Conservation (phyloP, 306 rosid species). For the Oxytropis ochrocephala region DNA sequence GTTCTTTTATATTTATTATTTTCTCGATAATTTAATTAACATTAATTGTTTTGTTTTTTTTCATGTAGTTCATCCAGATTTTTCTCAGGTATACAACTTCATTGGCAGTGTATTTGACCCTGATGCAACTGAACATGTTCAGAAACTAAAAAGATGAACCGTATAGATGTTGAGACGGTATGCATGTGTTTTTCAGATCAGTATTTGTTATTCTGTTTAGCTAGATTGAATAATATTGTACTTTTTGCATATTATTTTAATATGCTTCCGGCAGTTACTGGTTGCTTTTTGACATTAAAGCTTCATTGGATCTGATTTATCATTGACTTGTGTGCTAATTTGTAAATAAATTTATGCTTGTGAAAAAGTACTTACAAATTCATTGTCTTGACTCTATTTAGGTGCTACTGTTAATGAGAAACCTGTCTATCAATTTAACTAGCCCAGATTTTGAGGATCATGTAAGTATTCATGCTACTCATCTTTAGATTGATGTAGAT, state of each 20-base stretch:
- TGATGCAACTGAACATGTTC: constrained; percentile 58
- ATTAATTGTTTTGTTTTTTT: neutral
- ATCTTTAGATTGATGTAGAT: constrained; percentile 8
- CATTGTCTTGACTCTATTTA: constrained; percentile 7
- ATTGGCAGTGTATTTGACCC: constrained; percentile 98
- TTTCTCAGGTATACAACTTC: constrained; percentile 74
- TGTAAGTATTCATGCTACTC: constrained; percentile 44
- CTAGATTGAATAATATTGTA: neutral
- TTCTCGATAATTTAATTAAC: neutral
- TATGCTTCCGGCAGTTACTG: neutral
- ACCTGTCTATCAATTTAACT: constrained; percentile 75
- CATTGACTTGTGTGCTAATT: neutral
- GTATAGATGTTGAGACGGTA: constrained; percentile 93
- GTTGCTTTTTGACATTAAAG: neutral
- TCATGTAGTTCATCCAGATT: constrained; percentile 93
- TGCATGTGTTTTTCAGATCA: too few relatives aligned
- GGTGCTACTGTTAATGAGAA: constrained; percentile 95
- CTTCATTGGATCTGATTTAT: neutral
- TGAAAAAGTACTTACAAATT: neutral
- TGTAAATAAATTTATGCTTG: neutral
- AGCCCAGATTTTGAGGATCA: constrained; percentile 93
- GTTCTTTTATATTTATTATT: neutral
- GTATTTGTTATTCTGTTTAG: neutral
- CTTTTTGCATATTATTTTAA: constrained; percentile 6
- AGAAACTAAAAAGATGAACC: constrained; percentile 81